These are phyloP conservation scores for Chimonanthus salicifolius DNA, from an alignment of 164 flowering plant species.

Conservation along the genomic window DNA sequence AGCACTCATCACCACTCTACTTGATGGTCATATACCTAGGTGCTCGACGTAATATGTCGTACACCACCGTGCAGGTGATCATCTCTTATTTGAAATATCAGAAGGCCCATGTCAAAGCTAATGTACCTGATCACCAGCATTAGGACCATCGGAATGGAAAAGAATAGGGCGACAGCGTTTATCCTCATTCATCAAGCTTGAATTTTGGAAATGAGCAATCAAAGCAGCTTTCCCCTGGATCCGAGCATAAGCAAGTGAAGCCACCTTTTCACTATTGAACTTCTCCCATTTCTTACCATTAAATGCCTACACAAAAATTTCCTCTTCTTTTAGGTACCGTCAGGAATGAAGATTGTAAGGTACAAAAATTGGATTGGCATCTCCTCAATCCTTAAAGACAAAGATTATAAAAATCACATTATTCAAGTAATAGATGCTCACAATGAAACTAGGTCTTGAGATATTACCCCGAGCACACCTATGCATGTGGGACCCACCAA, in stretches of 20 bases:
- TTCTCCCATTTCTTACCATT: constrained; percentile 93
- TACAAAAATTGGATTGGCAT: too few relatives aligned
- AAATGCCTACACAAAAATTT: constrained; percentile 46
- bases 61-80: neutral
- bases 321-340: neutral
- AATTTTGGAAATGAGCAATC: constrained; percentile 85
- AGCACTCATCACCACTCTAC: too few relatives aligned
- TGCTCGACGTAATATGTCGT: too few relatives aligned
- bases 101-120: neutral
- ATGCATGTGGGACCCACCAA: too few relatives aligned
- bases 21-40: too few relatives aligned
- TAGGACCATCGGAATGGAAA: constrained; percentile 81
- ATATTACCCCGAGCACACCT: too few relatives aligned
- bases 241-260: constrained; percentile 81
- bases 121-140: constrained; percentile 82
- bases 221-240: constrained; percentile 87
- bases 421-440: neutral
- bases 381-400: neutral
- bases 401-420: neutral
- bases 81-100: too few relatives aligned
- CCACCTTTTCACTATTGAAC: constrained; percentile 91
- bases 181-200: constrained; percentile 95
- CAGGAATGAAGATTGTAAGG: neutral
- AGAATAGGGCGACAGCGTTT: constrained; percentile 91
- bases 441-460: too few relatives aligned